Evolutionary conservation across 1,139 yeast species (phyloP), one percentile per base, ranked within the genome.

Genomic region (Zygoascus hellenicus): DNA sequence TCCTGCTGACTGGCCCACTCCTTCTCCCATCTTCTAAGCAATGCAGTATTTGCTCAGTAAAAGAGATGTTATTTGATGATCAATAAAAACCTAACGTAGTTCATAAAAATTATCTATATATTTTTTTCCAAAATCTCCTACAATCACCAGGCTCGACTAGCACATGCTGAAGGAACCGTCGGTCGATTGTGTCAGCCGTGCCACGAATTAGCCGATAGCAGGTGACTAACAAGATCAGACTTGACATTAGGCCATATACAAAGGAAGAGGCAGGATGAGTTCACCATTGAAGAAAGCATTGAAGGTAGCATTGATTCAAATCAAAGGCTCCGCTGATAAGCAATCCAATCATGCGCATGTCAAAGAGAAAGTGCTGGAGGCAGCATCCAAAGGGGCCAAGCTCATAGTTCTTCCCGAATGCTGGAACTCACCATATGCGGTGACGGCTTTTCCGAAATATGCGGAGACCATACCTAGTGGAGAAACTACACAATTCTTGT

Each of bases 351-450:
- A 83, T 48, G 59, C 70, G 48, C 77, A 77, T 54, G 88, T 80
- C 6, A 69, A 73, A 49, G 68, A 69, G 26, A 78, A 67, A 56
- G 77, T 83, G 45, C 68, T 71, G 34, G 77, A 76, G 49, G 90
- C 90, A 0, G 75, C 71, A 6, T 38, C 58, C 29, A 59, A 62
- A 28, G 75, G 75, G 2, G 75, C 75, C 32, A 60, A 70, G 51
- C 60, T 71, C 30, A 76, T 84, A n/a, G 82, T 84, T 63, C 69
- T 84, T 43, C 94, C 94, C 5, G 97, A 92, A 68, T 90, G 97
- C 68, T 92, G 90, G 77, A 90, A 90, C 65, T 85, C 97, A 1
- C 97, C 97, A 4, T 92, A 92, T 61, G 83, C 95, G 0, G 96
- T 88, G 28, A 79, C 80, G 50, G 84, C 92, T 51, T 92, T 92